A percentile compares a stretch with the other conserved stretches of the same genome.
phyloP scores from a whole-genome alignment of 108 stramenopile species.

The Aurantiochytrium sp. region DNA sequence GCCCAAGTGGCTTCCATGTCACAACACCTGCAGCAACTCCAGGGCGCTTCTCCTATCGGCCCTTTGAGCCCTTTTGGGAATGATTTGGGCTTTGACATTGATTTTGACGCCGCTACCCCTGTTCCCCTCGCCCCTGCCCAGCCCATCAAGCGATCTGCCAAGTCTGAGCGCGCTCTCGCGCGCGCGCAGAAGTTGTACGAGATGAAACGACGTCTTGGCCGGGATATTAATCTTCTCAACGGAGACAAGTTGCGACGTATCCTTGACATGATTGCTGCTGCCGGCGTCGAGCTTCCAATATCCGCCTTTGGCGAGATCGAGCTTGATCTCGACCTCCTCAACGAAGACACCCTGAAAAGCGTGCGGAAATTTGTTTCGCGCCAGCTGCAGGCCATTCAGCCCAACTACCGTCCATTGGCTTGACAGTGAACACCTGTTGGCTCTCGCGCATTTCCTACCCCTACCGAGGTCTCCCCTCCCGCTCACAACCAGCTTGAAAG shows the following conservation, averaged over 20 bases:
- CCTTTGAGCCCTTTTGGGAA: too few relatives aligned
- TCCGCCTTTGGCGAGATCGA: neutral
- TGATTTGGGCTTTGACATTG: too few relatives aligned
- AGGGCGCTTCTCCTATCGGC: too few relatives aligned
- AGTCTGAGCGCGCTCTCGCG: neutral
- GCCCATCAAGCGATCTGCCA: neutral
- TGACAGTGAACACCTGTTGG: too few relatives aligned
- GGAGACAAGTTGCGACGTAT: neutral
- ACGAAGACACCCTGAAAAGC: neutral
- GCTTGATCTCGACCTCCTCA: neutral
- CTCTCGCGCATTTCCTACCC: too few relatives aligned
- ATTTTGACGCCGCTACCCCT: too few relatives aligned
- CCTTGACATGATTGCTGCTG: neutral
- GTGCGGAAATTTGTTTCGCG: neutral
- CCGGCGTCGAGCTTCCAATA: neutral
- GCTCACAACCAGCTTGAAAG: too few relatives aligned
- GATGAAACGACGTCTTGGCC: neutral
- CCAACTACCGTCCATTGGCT: neutral
- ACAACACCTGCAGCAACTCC: too few relatives aligned
- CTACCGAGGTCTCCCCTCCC: too few relatives aligned
- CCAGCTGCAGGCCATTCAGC: neutral
- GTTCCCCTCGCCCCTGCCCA: too few relatives aligned
- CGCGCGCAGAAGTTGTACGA: neutral
- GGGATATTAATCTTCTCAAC: neutral
- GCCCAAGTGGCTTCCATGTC: too few relatives aligned